Evolutionary conservation across 202 grass and related monocot genomes (phyloP), one percentile per base, ranked within the genome.

Genomic region (Schoenoplectus tabernaemontani): DNA sequence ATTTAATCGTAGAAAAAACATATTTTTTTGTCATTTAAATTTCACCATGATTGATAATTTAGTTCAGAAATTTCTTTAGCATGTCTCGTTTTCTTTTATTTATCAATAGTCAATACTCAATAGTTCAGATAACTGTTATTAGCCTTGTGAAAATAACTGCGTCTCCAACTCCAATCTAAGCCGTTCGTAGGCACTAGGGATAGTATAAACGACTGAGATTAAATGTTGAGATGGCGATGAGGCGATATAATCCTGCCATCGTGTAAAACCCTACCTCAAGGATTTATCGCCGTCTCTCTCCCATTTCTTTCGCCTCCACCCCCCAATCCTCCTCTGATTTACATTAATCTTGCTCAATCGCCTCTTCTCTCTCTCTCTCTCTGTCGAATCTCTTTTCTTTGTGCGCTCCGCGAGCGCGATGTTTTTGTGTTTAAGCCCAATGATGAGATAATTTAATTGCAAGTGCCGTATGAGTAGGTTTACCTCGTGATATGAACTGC

Each of bases 381-480:
- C n/a, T n/a, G n/a, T 65, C 15, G 4, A 11, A 10, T 11, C 0
- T 47, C 22, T 71, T 47, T 46, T 1, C n/a, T n/a, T 47, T 20
- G 47, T 0, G 26, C n/a, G 37, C 4, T 64, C 1, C 38, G 61
- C 30, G 0, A 9, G n/a, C n/a, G n/a, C n/a, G n/a, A n/a, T n/a
- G n/a, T n/a, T 3, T 39, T 26, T 48, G 68, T 30, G 23, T 72
- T 50, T 72, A 32, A 50, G 42, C 68, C 13, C 68, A 16, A 30
- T 50, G 68, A 72, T 12, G 68, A 72, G 68, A 72, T 39, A 3
- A 30, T 72, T 72, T 47, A 50, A 72, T 43, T 72, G 68, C 68
- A 72, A 72, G 68, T 72, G 68, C 68, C 68, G 68, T 4, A 72
- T 72, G 68, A 72, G 68, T 15, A 50, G 68, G 41, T 12, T 71